Conservation (phyloP, 176 grass and related monocot genomes). For the Oryza officinalis region DNA sequence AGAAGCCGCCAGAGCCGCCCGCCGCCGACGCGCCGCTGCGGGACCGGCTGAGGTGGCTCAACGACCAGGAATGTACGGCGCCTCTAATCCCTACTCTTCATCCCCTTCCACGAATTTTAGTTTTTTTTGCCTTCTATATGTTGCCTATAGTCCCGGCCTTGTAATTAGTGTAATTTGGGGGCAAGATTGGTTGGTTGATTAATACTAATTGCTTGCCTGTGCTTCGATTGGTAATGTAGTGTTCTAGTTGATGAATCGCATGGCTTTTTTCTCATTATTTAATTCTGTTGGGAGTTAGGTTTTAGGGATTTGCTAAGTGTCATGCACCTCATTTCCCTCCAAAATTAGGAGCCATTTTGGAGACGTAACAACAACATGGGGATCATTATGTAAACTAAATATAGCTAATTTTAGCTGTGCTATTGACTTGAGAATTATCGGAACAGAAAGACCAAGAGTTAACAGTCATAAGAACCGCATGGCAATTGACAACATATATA, state of each 20-base stretch:
- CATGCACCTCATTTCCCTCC: neutral
- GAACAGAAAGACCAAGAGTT: neutral
- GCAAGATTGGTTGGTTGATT: neutral
- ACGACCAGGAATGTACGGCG: slow-evolving; percentile 42
- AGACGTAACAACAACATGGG: neutral
- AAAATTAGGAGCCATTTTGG: neutral
- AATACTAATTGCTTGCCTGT: neutral
- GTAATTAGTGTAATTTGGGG: neutral
- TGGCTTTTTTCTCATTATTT: neutral
- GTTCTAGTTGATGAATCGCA: neutral
- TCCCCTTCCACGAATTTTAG: neutral
- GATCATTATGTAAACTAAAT: neutral
- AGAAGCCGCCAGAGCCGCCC: slow-evolving; percentile 19
- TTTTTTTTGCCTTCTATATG: neutral
- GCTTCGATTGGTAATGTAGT: neutral
- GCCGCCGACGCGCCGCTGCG: slow-evolving; percentile 23
- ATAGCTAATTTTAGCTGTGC: neutral
- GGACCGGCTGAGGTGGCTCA: slow-evolving; percentile 32
- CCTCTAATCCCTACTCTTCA: neutral
- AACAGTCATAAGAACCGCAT: neutral
- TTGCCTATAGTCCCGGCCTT: neutral
- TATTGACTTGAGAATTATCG: neutral
- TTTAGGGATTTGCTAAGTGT: neutral
- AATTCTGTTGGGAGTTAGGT: neutral
- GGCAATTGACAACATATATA: neutral